Base-by-base conservation (phyloP, 75 land plant species). In the Chamaecyparis obtusa region DNA sequence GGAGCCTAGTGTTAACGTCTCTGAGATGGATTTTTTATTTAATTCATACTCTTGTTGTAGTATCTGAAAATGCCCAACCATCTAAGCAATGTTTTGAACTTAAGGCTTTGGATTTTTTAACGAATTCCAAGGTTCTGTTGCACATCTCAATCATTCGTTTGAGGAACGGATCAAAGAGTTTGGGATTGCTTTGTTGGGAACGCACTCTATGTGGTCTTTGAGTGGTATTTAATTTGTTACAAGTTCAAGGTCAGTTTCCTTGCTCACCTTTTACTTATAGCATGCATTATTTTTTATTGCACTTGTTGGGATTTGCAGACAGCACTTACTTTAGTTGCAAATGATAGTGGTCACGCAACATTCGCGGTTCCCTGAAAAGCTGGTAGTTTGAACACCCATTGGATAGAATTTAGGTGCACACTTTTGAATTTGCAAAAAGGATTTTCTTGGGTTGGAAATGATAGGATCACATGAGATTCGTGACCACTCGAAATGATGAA, bases 1-100 rank as follows among this genome's bases (percentile, higher is more conserved):
- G 41, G 41, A 39, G 41, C 41, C 41, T 2, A 39, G 41, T 39
- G 41, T 39, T 39, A 1, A 1, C 41, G 41, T 39, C 41, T 24
- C 43, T 92, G 15, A 90, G 92, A 3, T 92, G 94, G 91, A 43
- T 86, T 71, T 92, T 95, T 85, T 93, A 93, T 43, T 93, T 92
- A 0, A 92, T 93, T 39, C 95, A 93, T 57, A 91, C 91, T 56
- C 91, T 95, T 88, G 88, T 95, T 85, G 84, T 43, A 85, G 87
- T 93, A 86, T 95, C 92, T 89, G 85, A 93, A n/a, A 94, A 93
- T 79, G 90, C 89, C 0, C 57, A 33, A 17, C 95, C 95, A 11
- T 3, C 87, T 14, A 90, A 92, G 93, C 84, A 80, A 56, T 92
- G 89, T 86, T 69, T 46, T 43, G 16, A 54, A 86, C 36, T 9